These are phyloP conservation scores for Fraxinus dipetala DNA, from an alignment of 305 asterid species.

Conservation along the genomic window DNA sequence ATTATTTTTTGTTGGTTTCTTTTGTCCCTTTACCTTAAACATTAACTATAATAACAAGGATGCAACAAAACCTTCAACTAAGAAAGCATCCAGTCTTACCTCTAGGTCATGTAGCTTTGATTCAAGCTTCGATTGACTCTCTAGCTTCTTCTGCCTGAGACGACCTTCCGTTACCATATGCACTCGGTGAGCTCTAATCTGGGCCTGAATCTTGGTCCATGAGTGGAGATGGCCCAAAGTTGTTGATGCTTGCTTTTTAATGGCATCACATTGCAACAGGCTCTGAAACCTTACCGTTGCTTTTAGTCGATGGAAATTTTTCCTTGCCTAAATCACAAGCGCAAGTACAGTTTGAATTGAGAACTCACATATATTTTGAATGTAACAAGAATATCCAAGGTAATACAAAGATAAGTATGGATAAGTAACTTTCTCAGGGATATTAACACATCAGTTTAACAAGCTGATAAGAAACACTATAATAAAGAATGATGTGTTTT, in stretches of 20 bases:
- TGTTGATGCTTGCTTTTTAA: constrained; percentile 68
- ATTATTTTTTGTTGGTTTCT: constrained; percentile 6
- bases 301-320: constrained; percentile 46
- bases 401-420: not conserved
- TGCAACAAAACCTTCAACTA: not conserved
- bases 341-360: not conserved
- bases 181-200: constrained; percentile 65
- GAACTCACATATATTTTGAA: not conserved
- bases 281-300: constrained; percentile 58
- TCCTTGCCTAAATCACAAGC: constrained; percentile 61
- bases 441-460: not conserved
- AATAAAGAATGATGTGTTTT: not conserved
- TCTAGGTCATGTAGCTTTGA: constrained; percentile 81
- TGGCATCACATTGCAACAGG: constrained; percentile 49
- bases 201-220: constrained; percentile 73
- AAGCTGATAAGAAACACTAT: not conserved
- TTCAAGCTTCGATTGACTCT: constrained; percentile 77
- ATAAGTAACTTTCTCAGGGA: not conserved
- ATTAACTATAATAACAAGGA: not conserved
- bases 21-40: constrained; percentile 25
- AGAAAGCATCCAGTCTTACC: constrained; percentile 37
- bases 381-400: not conserved
- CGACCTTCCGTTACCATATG: constrained; percentile 74
- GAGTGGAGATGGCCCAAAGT: constrained; percentile 62
- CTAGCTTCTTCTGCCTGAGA: constrained; percentile 74